phyloP scores from a whole-genome alignment of 164 flowering plant species.

The Aristolochia fimbriata region DNA sequence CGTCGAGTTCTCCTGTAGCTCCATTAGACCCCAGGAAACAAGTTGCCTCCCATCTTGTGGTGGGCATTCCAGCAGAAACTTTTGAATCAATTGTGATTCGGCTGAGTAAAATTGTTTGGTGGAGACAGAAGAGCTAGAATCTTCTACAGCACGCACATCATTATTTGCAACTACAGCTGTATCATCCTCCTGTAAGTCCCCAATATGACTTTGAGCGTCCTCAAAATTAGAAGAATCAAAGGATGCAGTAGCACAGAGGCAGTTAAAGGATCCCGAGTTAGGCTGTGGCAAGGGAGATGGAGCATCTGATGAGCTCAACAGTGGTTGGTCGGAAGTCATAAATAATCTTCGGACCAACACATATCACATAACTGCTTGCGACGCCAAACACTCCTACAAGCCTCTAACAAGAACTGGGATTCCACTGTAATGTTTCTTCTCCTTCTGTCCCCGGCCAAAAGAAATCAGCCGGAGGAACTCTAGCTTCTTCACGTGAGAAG shows the following conservation, averaged over 20 bases:
- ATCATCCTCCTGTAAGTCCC: slow-evolving; percentile 17
- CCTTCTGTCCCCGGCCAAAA: slow-evolving; percentile 17
- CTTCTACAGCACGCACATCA: slow-evolving; percentile 4
- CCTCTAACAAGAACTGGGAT: neutral
- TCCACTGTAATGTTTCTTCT: slow-evolving; percentile 7
- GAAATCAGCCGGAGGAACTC: slow-evolving; percentile 11
- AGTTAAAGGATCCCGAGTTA: slow-evolving; percentile 20
- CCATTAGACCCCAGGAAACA: slow-evolving; percentile 65
- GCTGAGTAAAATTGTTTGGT: slow-evolving; percentile 17
- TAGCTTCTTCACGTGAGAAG: slow-evolving; percentile 6
- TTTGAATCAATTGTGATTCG: slow-evolving; percentile 21
- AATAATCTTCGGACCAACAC: slow-evolving; percentile 26
- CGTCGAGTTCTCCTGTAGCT: slow-evolving; percentile 24
- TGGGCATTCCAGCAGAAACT: slow-evolving; percentile 38
- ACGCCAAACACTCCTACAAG: neutral
- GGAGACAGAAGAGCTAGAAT: slow-evolving; percentile 7
- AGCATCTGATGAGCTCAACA: slow-evolving; percentile 23
- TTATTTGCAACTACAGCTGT: slow-evolving; percentile 12
- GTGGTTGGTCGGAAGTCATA: slow-evolving; percentile 51
- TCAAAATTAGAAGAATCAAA: slow-evolving; percentile 25
- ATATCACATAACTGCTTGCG: slow-evolving; percentile 18
- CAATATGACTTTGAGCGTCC: slow-evolving; percentile 13
- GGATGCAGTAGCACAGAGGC: slow-evolving; percentile 23
- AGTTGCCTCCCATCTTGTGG: slow-evolving; percentile 24
- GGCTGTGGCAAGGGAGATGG: slow-evolving; percentile 15